These are phyloP conservation scores for Pachysolen tannophilus DNA, from an alignment of 805 yeast species.

Conservation along the genomic window DNA sequence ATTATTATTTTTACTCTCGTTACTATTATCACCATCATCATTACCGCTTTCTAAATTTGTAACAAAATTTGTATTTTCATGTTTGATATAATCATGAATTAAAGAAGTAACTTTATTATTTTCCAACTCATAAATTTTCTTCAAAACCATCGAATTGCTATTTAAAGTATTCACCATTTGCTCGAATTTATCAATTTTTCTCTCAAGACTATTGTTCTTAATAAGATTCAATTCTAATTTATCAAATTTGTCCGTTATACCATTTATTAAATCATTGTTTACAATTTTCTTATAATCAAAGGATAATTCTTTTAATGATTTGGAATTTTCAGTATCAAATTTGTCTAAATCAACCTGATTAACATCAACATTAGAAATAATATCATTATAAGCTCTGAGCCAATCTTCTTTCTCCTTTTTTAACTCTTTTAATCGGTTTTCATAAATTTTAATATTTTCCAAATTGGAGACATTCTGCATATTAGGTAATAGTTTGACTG, in stretches of 20 bases:
- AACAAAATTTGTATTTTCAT: no score
- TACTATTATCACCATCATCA: no score
- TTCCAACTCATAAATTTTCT: neutral
- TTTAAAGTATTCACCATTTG: conserved; percentile 19
- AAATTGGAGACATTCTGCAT: conserved; percentile 48
- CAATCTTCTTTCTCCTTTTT: conserved; percentile 40
- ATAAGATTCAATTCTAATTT: conserved; percentile 7
- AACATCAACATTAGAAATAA: neutral
- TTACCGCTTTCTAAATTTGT: no score
- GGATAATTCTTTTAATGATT: conserved; percentile 10
- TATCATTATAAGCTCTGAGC: conserved; percentile 15
- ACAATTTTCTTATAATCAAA: conserved; percentile 8
- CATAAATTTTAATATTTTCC: conserved; percentile 37
- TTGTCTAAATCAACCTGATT: no score
- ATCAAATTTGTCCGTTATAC: conserved; percentile 11
- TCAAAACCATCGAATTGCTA: conserved; percentile 16
- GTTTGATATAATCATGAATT: conserved; percentile 1
- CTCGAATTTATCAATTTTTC: conserved; percentile 29
- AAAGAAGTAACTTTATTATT: neutral
- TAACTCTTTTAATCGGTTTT: conserved; percentile 33
- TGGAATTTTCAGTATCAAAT: no score
- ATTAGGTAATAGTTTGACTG: conserved; percentile 41
- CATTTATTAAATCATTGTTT: conserved; percentile 10
- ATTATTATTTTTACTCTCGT: no score
- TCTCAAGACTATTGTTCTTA: conserved; percentile 10